A percentile compares a stretch with the other conserved stretches of the same genome.
Evolutionary conservation across 208 protist species (phyloP).

Genomic region (Vickermania ingenoplastis): DNA sequence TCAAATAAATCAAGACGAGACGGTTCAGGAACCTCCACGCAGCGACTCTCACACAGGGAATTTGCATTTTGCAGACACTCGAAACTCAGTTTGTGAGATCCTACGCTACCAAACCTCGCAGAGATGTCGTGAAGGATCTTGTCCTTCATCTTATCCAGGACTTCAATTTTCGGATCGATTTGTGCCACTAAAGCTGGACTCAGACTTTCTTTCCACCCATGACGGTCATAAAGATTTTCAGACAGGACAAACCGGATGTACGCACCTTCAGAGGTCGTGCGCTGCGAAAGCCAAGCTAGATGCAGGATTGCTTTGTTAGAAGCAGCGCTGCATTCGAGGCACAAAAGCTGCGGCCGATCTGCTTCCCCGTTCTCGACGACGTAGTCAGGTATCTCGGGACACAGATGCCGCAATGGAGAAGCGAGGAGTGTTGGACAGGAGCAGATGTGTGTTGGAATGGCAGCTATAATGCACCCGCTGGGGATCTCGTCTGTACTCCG

Average conservation of each 20-base stretch:
- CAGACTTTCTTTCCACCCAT: no score
- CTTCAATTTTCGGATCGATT: no score
- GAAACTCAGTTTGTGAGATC: no score
- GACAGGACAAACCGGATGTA: background rate
- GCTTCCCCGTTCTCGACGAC: no score
- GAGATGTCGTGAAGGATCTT: no score
- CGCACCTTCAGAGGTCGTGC: background rate
- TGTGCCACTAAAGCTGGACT: no score
- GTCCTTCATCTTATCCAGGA: no score
- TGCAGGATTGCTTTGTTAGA: background rate
- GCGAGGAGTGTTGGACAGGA: background rate
- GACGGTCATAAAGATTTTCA: no score
- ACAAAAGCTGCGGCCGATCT: no score
- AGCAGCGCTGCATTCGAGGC: background rate
- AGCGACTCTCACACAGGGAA: slow-evolving; percentile 51
- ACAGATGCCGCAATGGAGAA: background rate
- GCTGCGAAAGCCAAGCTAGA: background rate
- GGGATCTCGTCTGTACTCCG: background rate
- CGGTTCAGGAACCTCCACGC: slow-evolving; percentile 38
- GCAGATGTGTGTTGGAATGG: background rate
- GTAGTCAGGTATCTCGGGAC: background rate
- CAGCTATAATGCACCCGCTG: background rate
- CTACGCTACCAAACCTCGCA: no score
- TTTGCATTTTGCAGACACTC: slow-evolving; percentile 29
- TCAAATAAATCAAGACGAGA: slow-evolving; percentile 38